Evolutionary conservation across 1,284 basidiomycete genomes (phyloP).

Genomic region (Filobasidium uniguttulatum): DNA sequence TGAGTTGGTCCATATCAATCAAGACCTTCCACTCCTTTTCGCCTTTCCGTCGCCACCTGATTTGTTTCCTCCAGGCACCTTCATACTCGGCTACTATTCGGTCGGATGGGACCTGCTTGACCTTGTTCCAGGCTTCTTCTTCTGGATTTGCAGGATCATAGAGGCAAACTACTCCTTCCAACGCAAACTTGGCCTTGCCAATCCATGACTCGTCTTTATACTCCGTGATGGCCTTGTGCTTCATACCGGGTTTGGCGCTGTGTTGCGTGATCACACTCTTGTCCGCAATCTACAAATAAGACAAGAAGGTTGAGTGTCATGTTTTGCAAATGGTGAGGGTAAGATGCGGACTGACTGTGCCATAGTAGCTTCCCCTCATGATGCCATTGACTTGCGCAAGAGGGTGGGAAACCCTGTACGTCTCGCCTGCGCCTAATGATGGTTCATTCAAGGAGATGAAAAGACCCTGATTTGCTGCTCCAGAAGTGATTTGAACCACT

Average conservation of each 20-base stretch:
- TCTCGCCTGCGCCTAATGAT: slow-evolving; percentile 63
- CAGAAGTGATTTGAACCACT: slow-evolving; percentile 66
- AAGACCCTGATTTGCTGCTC: slow-evolving; percentile 73
- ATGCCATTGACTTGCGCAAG: slow-evolving; percentile 82
- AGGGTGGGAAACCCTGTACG: slow-evolving; percentile 80
- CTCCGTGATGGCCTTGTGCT: slow-evolving; percentile 69
- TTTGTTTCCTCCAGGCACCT: slow-evolving; percentile 71
- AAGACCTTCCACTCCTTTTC: slow-evolving; percentile 55
- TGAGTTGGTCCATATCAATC: slow-evolving; percentile 61
- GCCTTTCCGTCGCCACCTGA: slow-evolving; percentile 65
- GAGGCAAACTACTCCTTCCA: slow-evolving; percentile 82
- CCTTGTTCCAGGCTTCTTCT: slow-evolving; percentile 53
- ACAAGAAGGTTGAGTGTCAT: background rate
- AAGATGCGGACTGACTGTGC: slow-evolving; percentile 51
- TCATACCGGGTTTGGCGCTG: slow-evolving; percentile 47
- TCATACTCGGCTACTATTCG: slow-evolving; percentile 69
- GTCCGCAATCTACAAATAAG: slow-evolving; percentile 24
- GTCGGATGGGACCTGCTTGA: slow-evolving; percentile 75
- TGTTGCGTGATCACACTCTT: slow-evolving; percentile 69
- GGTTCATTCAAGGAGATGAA: slow-evolving; percentile 58
- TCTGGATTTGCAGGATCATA: slow-evolving; percentile 48
- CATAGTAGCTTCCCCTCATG: slow-evolving; percentile 59
- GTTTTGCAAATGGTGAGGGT: slow-evolving; percentile 37
- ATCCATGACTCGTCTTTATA: slow-evolving; percentile 99
- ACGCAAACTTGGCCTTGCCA: slow-evolving; percentile 66